A percentile compares a stretch with the other conserved stretches of the same genome.
Conservation (phyloP, 306 rosid genomes). For the Quillaja saponaria region DNA sequence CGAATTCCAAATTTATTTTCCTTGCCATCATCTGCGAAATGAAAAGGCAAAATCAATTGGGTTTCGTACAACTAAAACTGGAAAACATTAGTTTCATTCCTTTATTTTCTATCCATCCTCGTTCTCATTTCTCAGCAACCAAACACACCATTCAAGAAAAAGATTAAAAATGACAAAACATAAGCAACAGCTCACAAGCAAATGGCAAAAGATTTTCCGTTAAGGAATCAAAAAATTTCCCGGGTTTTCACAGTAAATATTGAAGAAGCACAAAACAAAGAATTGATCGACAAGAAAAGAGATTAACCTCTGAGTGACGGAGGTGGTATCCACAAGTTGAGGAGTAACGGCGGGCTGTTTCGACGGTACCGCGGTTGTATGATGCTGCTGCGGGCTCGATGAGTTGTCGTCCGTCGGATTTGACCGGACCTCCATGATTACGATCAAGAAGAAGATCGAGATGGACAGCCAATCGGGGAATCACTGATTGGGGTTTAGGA, state of each 20-base stretch:
- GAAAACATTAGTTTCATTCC: neutral
- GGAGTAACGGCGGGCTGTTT: constrained; percentile 56
- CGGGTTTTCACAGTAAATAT: constrained; percentile 11
- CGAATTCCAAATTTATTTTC: constrained; percentile 8
- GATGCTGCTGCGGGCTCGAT: constrained; percentile 48
- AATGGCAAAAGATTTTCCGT: neutral
- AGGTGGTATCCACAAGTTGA: constrained; percentile 58
- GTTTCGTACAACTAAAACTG: neutral
- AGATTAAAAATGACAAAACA: neutral
- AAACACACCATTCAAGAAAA: neutral
- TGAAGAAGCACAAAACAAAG: constrained; percentile 5
- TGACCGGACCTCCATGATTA: constrained; percentile 73
- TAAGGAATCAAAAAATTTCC: too few species aligned
- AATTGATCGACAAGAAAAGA: neutral
- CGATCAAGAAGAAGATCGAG: constrained; percentile 37
- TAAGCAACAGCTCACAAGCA: neutral
- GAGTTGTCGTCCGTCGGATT: constrained; percentile 60
- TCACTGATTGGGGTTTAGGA: too few species aligned
- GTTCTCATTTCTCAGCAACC: neutral
- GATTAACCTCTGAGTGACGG: constrained; percentile 75
- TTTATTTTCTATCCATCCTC: neutral
- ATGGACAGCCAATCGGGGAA: constrained; percentile 18
- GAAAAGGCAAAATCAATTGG: neutral
- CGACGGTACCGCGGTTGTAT: constrained; percentile 31
- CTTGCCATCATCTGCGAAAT: neutral